These are phyloP conservation scores for Phytophthora pseudosyringae DNA, from an alignment of 352 stramenopile genomes.

Conservation along the genomic window DNA sequence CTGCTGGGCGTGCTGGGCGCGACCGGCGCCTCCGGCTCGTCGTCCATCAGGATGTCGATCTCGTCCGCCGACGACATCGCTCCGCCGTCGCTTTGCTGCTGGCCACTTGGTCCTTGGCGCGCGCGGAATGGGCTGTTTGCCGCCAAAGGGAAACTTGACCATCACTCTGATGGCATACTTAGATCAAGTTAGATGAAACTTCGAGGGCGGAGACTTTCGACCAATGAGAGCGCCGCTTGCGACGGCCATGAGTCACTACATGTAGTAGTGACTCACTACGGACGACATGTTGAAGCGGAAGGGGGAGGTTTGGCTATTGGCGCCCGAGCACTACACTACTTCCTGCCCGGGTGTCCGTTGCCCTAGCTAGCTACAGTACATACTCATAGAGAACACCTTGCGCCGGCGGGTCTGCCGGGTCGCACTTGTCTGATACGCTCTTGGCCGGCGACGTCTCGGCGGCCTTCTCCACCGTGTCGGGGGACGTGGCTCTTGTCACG, in stretches of 20 bases:
- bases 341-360: background rate
- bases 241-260: too few relatives aligned
- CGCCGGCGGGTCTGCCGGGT: conserved; percentile 18
- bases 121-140: conserved; percentile 29
- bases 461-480: conserved; percentile 29
- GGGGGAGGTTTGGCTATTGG: conserved; percentile 18
- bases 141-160: conserved; percentile 30
- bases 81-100: background rate
- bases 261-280: too few relatives aligned
- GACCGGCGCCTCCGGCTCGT: conserved; percentile 1
- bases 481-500: conserved; percentile 7
- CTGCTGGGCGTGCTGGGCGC: background rate
- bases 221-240: conserved; percentile 15
- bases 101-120: background rate
- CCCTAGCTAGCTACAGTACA: conserved; percentile 49
- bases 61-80: conserved; percentile 31
- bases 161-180: conserved; percentile 35
- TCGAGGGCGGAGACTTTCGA: conserved; percentile 1
- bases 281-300: conserved; percentile 23
- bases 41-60: conserved; percentile 20
- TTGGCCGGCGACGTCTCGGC: conserved; percentile 22
- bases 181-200: conserved; percentile 9
- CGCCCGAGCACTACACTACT: background rate
- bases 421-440: conserved; percentile 23
- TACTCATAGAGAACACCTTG: conserved; percentile 71